phyloP scores from a whole-genome alignment of 2,329 filamentous ascomycete species.

The Ophiosphaerella herpotricha region DNA sequence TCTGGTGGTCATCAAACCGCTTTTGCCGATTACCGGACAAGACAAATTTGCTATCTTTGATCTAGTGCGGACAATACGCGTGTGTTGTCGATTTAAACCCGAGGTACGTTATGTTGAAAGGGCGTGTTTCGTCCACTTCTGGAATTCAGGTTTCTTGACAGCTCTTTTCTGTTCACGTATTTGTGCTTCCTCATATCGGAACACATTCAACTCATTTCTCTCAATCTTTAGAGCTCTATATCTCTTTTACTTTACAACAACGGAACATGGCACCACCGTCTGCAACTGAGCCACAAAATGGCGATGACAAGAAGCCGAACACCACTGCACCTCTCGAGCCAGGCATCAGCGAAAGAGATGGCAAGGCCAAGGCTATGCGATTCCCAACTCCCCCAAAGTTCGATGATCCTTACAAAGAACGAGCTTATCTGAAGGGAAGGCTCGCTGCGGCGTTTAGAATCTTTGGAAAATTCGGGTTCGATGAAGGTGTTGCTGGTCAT shows the following conservation, averaged over 20 bases:
- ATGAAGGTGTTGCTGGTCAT: conserved; percentile 62
- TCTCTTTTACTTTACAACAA: background rate
- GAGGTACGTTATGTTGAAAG: conserved; percentile 1
- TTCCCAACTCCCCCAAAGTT: conserved; percentile 43
- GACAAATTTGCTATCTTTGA: background rate
- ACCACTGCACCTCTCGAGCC: conserved; percentile 38
- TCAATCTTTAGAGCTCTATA: background rate
- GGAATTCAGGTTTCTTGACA: too few species aligned
- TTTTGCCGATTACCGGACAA: conserved; percentile 1
- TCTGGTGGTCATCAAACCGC: background rate
- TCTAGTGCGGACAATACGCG: conserved; percentile 1
- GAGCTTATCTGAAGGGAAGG: conserved; percentile 44
- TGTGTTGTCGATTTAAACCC: background rate
- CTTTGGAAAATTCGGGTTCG: conserved; percentile 47
- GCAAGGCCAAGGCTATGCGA: conserved; percentile 26
- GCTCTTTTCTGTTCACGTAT: too few species aligned
- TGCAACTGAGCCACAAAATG: conserved; percentile 34
- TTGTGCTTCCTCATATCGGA: too few species aligned
- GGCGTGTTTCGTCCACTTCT: too few species aligned
- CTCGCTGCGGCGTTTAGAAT: conserved; percentile 47
- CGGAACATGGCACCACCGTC: conserved; percentile 35
- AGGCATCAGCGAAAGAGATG: conserved; percentile 32
- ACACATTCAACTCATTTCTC: too few species aligned
- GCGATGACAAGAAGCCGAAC: conserved; percentile 30
- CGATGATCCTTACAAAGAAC: conserved; percentile 44